Conservation (phyloP, 179 eudicot species). For the Beta lomatogona region DNA sequence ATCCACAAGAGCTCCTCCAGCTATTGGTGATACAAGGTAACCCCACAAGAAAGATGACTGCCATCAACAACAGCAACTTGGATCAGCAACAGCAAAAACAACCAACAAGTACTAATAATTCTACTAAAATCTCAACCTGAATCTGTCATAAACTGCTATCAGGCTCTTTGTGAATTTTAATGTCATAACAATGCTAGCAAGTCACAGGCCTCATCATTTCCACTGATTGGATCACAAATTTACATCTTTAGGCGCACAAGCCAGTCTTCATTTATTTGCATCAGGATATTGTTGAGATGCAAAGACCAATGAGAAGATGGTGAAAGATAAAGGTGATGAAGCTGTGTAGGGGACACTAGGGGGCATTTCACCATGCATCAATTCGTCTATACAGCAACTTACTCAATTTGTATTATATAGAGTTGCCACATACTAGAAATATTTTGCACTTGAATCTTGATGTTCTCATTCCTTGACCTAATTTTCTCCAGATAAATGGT, state of each 20-base stretch:
- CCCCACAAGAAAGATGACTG: constrained; percentile 99
- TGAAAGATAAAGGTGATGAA: neutral
- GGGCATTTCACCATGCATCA: neutral
- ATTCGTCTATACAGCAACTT: neutral
- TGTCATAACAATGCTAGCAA: neutral
- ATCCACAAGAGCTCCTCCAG: constrained; percentile 96
- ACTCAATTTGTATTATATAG: neutral
- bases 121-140: neutral
- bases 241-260: neutral
- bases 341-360: neutral
- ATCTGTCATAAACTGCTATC: neutral
- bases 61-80: constrained; percentile 40
- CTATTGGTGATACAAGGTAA: constrained; percentile 92
- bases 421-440: neutral
- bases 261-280: neutral
- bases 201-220: neutral
- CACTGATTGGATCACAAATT: neutral
- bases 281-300: neutral
- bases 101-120: neutral
- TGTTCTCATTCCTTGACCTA: constrained; percentile 1
- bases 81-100: constrained; percentile 40
- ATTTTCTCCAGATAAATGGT: neutral
- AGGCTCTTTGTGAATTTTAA: neutral
- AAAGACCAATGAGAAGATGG: neutral
- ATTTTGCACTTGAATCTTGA: neutral